Evolutionary conservation across 2,329 filamentous ascomycete species (phyloP).

Genomic region (Pseudocercospora vitis): DNA sequence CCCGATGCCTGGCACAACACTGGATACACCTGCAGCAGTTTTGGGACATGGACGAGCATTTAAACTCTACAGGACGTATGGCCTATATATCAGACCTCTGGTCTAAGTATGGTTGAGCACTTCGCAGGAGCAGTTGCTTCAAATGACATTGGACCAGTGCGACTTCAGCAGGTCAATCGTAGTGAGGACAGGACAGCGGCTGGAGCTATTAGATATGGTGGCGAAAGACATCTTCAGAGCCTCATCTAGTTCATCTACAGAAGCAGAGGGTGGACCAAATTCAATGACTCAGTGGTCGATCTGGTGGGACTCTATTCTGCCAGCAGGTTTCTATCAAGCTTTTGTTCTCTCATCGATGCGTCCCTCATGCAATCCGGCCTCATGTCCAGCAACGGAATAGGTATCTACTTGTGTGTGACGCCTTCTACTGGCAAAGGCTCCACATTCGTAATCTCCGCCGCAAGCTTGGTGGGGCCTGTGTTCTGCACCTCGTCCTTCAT

Average conservation of each 20-base stretch:
- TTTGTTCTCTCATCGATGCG: slow-evolving; percentile 4
- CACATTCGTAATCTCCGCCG: slow-evolving; percentile 64
- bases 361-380: neutral
- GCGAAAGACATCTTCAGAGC: neutral
- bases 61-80: too few species aligned
- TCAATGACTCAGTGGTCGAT: neutral
- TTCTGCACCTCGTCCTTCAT: slow-evolving; percentile 78
- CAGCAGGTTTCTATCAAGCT: slow-evolving; percentile 5
- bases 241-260: neutral
- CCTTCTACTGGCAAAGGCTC: slow-evolving; percentile 61
- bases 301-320: neutral
- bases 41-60: too few species aligned
- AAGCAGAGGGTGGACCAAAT: neutral
- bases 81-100: too few species aligned
- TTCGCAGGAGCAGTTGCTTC: too few species aligned
- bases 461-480: slow-evolving; percentile 47
- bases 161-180: too few species aligned
- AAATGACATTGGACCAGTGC: too few species aligned
- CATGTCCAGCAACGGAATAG: neutral
- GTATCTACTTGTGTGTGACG: slow-evolving; percentile 4
- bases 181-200: neutral
- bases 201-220: neutral
- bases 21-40: too few species aligned
- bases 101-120: too few species aligned
- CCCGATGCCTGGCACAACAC: too few species aligned